phyloP scores from a whole-genome alignment of 2,329 filamentous ascomycete genomes.

The Cladosporium velox region DNA sequence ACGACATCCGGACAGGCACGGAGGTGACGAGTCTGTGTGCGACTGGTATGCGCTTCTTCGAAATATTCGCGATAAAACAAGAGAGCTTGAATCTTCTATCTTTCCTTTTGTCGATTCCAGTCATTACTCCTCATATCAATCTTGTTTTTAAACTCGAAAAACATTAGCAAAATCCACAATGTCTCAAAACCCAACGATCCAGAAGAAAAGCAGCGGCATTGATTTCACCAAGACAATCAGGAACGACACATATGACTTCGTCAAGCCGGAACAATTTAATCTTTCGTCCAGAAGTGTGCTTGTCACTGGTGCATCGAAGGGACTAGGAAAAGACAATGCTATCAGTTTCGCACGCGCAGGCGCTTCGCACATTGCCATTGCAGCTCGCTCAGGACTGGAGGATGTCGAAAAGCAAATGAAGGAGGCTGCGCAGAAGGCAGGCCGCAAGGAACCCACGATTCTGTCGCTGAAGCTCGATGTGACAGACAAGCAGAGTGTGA shows the following conservation, averaged over 20 bases:
- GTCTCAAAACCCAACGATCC: constrained; percentile 15
- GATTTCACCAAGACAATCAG: constrained; percentile 35
- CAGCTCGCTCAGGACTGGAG: constrained; percentile 53
- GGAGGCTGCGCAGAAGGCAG: constrained; percentile 40
- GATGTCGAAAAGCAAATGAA: constrained; percentile 41
- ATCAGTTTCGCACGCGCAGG: constrained; percentile 58
- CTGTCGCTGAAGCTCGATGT: constrained; percentile 49
- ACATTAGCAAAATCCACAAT: constrained; percentile 2
- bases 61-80: not conserved
- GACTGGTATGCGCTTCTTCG: not conserved
- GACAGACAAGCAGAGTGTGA: constrained; percentile 41
- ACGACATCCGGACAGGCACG: not conserved
- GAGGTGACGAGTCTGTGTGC: not conserved
- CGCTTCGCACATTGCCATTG: constrained; percentile 55
- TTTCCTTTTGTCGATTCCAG: not conserved
- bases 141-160: not conserved
- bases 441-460: constrained; percentile 42
- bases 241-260: constrained; percentile 54
- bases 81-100: not conserved
- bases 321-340: constrained; percentile 53
- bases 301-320: constrained; percentile 51
- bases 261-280: constrained; percentile 37
- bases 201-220: constrained; percentile 16
- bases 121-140: not conserved
- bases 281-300: constrained; percentile 50